Evolutionary conservation across 768 basidiomycete genomes (phyloP).

Genomic region (Rhizopogon roseolus): DNA sequence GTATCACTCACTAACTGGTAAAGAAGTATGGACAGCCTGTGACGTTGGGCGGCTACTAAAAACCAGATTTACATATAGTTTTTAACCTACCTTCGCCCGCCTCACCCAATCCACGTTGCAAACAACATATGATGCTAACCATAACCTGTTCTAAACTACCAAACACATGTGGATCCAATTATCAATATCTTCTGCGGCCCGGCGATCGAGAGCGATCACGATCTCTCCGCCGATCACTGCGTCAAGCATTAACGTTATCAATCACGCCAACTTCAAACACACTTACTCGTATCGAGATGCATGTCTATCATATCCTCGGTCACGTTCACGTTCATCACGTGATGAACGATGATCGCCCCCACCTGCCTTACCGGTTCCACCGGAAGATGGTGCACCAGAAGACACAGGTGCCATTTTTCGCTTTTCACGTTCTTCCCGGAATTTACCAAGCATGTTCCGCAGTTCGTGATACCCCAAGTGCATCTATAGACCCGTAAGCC

Average conservation of each 20-base stretch:
- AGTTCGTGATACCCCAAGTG: slow-evolving; percentile 98
- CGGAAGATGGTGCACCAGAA: slow-evolving; percentile 28
- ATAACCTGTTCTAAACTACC: neutral
- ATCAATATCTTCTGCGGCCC: slow-evolving; percentile 56
- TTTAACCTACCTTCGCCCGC: slow-evolving; percentile 5
- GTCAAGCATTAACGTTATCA: slow-evolving; percentile 17
- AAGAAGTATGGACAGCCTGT: no score
- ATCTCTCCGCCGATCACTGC: slow-evolving; percentile 66
- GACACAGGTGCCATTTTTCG: slow-evolving; percentile 56
- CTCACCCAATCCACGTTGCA: slow-evolving; percentile 25
- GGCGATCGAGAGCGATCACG: slow-evolving; percentile 73
- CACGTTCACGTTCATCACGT: slow-evolving; percentile 63
- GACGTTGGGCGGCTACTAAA: neutral
- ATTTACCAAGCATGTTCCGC: slow-evolving; percentile 87
- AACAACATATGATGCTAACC: neutral
- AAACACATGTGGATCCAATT: neutral
- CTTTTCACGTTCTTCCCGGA: slow-evolving; percentile 87
- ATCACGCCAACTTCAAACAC: slow-evolving; percentile 1
- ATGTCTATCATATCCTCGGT: slow-evolving; percentile 68
- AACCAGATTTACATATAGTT: slow-evolving; percentile 1
- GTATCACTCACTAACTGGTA: slow-evolving; percentile 5
- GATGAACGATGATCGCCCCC: slow-evolving; percentile 51
- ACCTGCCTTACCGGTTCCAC: slow-evolving; percentile 34
- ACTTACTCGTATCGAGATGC: slow-evolving; percentile 73
- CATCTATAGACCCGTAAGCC: slow-evolving; percentile 61